Base-by-base conservation (phyloP, 768 basidiomycete genomes). In the Trametopsis cervina region DNA sequence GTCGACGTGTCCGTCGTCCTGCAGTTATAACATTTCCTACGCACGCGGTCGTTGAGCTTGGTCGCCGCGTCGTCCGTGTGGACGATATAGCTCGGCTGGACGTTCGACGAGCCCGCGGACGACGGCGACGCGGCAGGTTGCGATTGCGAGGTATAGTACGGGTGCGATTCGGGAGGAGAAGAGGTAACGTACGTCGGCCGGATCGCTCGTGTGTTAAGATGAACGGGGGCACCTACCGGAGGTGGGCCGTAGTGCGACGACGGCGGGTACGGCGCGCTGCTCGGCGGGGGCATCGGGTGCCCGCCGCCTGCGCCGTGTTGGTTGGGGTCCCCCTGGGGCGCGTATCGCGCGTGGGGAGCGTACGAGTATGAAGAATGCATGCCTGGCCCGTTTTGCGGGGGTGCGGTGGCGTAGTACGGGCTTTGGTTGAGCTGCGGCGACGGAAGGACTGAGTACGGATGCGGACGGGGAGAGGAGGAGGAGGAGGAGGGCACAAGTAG, bases 1-100 rank as follows among this genome's bases (percentile, higher is more conserved):
- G 86, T 89, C 42, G 81, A 83, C 25, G 88, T 89, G 54, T 89
- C 87, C 12, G 87, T 88, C 21, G 86, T 89, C 62, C 83, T 82
- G 64, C 87, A 89, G 62, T 89, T 89, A 75, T 84, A 89, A 64
- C 87, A 89, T 40, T 85, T 69, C 29, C 87, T 66, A 22, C 87
- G 74, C 42, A 89, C 82, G 35, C 85, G 74, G 60, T 88, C 84
- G 59, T 78, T 83, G 47, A 89, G 71, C 66, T 89, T 89, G 0
- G 85, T 88, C 1, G 85, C 76, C 0, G 87, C 87, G 55, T 89
- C 87, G 63, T 87, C 84, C 0, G 87, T 89, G 65, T 82, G 69
- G 24, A 72, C 65, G 49, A 75, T 66, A 39, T 66, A 51, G 42
- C 65, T 67, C 23, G 55, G 63, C 49, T 71, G 70, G 2, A 7